A percentile compares a stretch with the other conserved stretches of the same genome.
Evolutionary conservation across 129 eudicot species (phyloP).

Genomic region (sunflower (Helianthus annuus)): HanXRQr2.0-SUNRISE NC_035437.2:168570162-168570661

Average conservation of each 20-base stretch:
- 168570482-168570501: background rate
- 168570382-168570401: slow-evolving; percentile 84
- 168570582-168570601: no score
- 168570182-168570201: background rate
- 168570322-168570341: slow-evolving; percentile 49
- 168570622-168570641: no score
- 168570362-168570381: slow-evolving; percentile 74
- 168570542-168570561: no score
- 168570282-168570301: background rate
- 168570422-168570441: slow-evolving; percentile 5
- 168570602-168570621: no score
- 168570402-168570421: slow-evolving; percentile 84
- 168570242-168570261: background rate
- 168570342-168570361: slow-evolving; percentile 91
- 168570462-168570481: background rate
- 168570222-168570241: background rate
- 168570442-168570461: background rate
- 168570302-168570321: background rate
- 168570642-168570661: no score
- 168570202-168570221: background rate
- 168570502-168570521: no score
- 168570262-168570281: background rate
- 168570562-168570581: no score
- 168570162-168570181: background rate
- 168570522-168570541: no score